Evolutionary conservation across 1,284 basidiomycete genomes (phyloP).

Genomic region (Trichosporon sp.): DNA sequence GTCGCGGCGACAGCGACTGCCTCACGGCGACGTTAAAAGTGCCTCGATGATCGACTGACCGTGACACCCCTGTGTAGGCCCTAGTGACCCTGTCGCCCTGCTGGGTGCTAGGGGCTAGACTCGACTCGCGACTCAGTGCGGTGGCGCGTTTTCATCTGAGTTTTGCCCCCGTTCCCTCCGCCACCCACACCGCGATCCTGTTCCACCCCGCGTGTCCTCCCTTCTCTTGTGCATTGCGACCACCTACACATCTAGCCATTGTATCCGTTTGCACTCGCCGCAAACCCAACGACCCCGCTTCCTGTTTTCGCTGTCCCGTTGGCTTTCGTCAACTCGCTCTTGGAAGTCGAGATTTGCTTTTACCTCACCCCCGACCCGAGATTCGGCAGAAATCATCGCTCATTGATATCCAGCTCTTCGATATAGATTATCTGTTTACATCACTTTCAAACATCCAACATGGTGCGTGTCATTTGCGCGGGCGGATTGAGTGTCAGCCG

Average conservation of each 20-base stretch:
- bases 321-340: neutral
- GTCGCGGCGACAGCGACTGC: too few relatives aligned
- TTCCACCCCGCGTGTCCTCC: slow-evolving; percentile 11
- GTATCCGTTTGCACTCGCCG: slow-evolving; percentile 8
- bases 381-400: neutral
- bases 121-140: slow-evolving; percentile 16
- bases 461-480: neutral
- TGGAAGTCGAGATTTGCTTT: neutral
- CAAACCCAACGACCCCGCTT: neutral
- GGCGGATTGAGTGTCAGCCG: neutral
- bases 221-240: slow-evolving; percentile 17
- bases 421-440: neutral
- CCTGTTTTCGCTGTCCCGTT: neutral
- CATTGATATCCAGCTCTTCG: neutral
- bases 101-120: neutral
- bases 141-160: slow-evolving; percentile 17
- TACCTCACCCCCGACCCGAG: neutral
- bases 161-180: slow-evolving; percentile 13
- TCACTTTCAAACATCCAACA: slow-evolving; percentile 3
- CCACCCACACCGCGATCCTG: slow-evolving; percentile 17
- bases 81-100: neutral
- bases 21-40: too few relatives aligned
- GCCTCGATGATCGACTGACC: too few relatives aligned
- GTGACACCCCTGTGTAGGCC: too few relatives aligned
- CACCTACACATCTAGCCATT: neutral